These are phyloP conservation scores for Emericellopsis terricola DNA, from an alignment of 495 filamentous ascomycete species.

Conservation along the genomic window DNA sequence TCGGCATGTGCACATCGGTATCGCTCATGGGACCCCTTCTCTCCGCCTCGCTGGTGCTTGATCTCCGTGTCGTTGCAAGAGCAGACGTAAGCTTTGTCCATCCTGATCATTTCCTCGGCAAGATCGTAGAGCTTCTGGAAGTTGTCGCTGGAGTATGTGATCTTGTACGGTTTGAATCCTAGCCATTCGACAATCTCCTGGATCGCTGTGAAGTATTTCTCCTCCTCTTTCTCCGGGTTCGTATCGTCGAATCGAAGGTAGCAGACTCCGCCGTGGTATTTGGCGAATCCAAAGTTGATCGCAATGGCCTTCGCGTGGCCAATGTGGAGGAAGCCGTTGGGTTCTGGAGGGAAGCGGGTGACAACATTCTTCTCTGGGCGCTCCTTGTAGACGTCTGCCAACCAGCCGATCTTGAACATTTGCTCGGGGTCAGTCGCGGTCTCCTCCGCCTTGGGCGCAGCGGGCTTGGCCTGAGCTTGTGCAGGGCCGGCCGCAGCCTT, in stretches of 20 bases:
- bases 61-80: constrained; percentile 44
- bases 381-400: constrained; percentile 64
- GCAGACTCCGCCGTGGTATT: constrained; percentile 58
- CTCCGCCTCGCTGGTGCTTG: constrained; percentile 69
- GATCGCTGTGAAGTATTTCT: constrained; percentile 61
- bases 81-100: constrained; percentile 58
- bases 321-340: constrained; percentile 68
- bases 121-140: constrained; percentile 78
- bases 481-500: constrained; percentile 3
- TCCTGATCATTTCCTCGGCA: constrained; percentile 69
- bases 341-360: constrained; percentile 88
- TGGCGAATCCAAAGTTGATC: constrained; percentile 91
- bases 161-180: constrained; percentile 56
- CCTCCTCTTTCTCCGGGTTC: constrained; percentile 69
- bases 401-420: constrained; percentile 77
- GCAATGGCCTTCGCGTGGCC: constrained; percentile 95
- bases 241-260: constrained; percentile 62
- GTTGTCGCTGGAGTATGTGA: constrained; percentile 68
- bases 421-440: constrained; percentile 41
- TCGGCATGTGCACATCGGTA: constrained; percentile 66
- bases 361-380: constrained; percentile 44
- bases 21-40: constrained; percentile 44
- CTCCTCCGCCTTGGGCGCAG: constrained; percentile 23
- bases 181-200: constrained; percentile 68
- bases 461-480: constrained; percentile 9